These are phyloP conservation scores for Xylaria sp. DNA, from an alignment of 2,329 filamentous ascomycete species.

Conservation along the genomic window DNA sequence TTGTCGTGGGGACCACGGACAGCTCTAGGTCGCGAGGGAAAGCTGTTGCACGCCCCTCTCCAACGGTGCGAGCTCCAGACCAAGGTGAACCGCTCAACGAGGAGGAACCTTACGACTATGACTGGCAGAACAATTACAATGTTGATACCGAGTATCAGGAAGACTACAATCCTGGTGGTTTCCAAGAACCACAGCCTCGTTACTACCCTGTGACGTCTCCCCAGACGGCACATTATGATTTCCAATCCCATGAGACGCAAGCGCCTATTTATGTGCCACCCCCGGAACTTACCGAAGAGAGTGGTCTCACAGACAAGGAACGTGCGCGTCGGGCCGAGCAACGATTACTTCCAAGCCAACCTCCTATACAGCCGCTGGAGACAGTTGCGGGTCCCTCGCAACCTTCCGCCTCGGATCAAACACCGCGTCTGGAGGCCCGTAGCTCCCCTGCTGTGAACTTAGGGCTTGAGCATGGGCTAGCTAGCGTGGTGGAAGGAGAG, in stretches of 20 bases:
- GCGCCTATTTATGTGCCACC: constrained; percentile 66
- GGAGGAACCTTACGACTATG: constrained; percentile 44
- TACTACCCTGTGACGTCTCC: constrained; percentile 47
- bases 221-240: constrained; percentile 51
- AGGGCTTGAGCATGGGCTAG: neutral
- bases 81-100: constrained; percentile 36
- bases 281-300: constrained; percentile 69
- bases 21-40: constrained; percentile 57
- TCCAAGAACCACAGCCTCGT: constrained; percentile 40
- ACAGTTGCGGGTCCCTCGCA: constrained; percentile 57
- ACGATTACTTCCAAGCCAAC: constrained; percentile 82
- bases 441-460: neutral
- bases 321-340: constrained; percentile 81
- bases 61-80: constrained; percentile 41
- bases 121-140: constrained; percentile 49
- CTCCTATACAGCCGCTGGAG: constrained; percentile 57
- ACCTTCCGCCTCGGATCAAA: constrained; percentile 39
- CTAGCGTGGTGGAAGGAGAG: constrained; percentile 33
- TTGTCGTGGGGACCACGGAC: constrained; percentile 87
- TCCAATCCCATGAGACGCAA: constrained; percentile 48
- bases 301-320: constrained; percentile 82
- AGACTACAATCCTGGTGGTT: constrained; percentile 37
- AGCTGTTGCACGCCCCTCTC: constrained; percentile 41
- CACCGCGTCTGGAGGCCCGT: neutral
- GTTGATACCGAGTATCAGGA: constrained; percentile 44